Evolutionary conservation across 2,329 filamentous ascomycete species (phyloP).

Genomic region (Epichloe amarillans): DNA sequence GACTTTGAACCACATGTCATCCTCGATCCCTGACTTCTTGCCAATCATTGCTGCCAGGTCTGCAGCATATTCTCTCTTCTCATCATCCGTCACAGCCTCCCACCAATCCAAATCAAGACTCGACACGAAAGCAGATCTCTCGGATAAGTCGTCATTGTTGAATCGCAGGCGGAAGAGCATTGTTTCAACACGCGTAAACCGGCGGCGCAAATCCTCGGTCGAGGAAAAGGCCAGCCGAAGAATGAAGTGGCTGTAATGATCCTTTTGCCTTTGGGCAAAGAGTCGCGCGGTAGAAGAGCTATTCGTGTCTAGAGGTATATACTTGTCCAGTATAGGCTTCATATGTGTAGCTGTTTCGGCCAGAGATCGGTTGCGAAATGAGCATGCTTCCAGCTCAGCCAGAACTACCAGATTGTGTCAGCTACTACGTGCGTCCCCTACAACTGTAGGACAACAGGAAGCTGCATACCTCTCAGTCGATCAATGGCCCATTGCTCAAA

Average conservation of each 20-base stretch:
- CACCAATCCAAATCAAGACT: constrained; percentile 78
- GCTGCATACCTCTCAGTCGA: constrained; percentile 55
- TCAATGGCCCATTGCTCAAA: constrained; percentile 99
- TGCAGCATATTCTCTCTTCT: constrained; percentile 51
- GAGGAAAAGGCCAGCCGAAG: constrained; percentile 82
- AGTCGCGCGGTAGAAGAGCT: constrained; percentile 48
- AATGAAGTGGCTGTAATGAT: constrained; percentile 97
- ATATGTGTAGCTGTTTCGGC: constrained; percentile 75
- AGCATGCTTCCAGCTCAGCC: constrained; percentile 83
- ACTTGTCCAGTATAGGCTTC: constrained; percentile 75
- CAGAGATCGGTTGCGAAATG: constrained; percentile 80
- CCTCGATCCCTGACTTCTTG: constrained; percentile 39
- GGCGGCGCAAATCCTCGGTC: constrained; percentile 77
- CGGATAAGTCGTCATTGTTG: constrained; percentile 58
- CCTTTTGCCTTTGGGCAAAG: constrained; percentile 69
- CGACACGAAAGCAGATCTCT: constrained; percentile 64
- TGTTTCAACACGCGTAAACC: constrained; percentile 77
- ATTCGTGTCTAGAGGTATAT: constrained; percentile 67
- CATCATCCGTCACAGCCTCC: constrained; percentile 68
- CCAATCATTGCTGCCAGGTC: constrained; percentile 42
- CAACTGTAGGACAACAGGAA: not conserved
- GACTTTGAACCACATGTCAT: constrained; percentile 90
- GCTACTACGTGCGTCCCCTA: not conserved
- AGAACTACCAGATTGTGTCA: constrained; percentile 43
- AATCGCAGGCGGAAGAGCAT: constrained; percentile 80